Conservation (phyloP, 495 filamentous ascomycete genomes). For the Trypethelium eluteriae region DNA sequence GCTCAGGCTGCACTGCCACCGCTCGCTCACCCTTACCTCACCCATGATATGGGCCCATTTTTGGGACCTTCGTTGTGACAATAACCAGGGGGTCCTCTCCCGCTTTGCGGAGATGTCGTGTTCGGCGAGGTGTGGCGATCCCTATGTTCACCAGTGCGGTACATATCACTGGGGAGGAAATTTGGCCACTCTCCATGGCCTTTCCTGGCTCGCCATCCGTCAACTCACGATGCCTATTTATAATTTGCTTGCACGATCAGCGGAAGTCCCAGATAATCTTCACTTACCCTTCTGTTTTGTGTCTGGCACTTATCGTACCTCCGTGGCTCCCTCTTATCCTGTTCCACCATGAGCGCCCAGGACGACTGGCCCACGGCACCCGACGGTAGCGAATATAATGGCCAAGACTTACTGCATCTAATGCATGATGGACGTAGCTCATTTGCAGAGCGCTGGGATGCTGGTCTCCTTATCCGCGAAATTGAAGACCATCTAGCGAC, state of each 20-base stretch:
- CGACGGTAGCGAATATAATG: slow-evolving; percentile 29
- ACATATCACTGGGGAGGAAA: no score
- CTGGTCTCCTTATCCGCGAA: slow-evolving; percentile 30
- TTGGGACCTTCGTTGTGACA: no score
- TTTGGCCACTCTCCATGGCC: not conserved
- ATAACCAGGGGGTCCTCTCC: no score
- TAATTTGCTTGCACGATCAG: no score
- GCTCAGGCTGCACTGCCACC: no score
- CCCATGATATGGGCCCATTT: no score
- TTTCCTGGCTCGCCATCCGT: not conserved
- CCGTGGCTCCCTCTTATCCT: no score
- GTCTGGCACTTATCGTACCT: not conserved
- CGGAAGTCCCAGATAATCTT: no score
- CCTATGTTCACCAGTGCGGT: no score
- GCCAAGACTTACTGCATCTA: slow-evolving; percentile 26
- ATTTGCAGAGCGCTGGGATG: slow-evolving; percentile 24
- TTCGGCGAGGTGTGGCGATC: no score
- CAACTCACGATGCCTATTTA: not conserved
- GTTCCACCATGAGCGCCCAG: not conserved
- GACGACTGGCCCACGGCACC: slow-evolving; percentile 30
- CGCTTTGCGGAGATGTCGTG: no score
- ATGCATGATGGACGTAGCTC: slow-evolving; percentile 28
- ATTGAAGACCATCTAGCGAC: slow-evolving; percentile 29
- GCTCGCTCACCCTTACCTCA: no score
- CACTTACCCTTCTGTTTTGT: not conserved